Evolutionary conservation across 108 stramenopile genomes (phyloP).

Genomic region (Nannochloropsis gaditana): DNA sequence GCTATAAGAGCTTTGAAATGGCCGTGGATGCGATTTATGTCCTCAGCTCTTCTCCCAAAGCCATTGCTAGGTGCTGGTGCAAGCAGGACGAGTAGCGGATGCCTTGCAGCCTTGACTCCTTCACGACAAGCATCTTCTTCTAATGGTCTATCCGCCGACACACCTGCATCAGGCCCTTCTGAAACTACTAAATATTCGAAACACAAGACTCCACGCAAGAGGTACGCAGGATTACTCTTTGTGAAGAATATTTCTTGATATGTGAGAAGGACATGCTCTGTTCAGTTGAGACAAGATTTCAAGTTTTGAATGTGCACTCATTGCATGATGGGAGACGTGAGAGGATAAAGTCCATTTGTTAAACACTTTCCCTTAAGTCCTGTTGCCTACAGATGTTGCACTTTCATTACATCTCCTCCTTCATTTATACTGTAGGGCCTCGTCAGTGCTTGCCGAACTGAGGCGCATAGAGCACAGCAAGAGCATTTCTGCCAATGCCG

Average conservation of each 20-base stretch:
- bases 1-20: neutral
- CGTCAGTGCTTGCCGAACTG: neutral
- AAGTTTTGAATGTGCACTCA: no score
- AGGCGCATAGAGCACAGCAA: neutral
- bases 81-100: neutral
- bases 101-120: neutral
- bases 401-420: neutral
- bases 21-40: neutral
- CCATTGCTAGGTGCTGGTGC: no score
- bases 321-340: no score
- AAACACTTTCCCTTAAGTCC: no score
- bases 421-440: neutral
- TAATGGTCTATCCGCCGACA: neutral
- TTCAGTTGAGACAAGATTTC: neutral
- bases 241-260: neutral
- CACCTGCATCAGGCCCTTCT: neutral
- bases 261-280: neutral
- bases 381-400: neutral
- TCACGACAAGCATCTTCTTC: neutral
- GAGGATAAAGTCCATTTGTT: no score
- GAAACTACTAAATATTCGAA: neutral
- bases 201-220: constrained; percentile 4
- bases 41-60: neutral
- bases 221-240: neutral
- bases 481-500: neutral